Percentiles rank a stretch among this genome's conserved stretches.
phyloP scores from a whole-genome alignment of 2,329 filamentous ascomycete genomes.

The Teratosphaeriaceae sp. region DNA sequence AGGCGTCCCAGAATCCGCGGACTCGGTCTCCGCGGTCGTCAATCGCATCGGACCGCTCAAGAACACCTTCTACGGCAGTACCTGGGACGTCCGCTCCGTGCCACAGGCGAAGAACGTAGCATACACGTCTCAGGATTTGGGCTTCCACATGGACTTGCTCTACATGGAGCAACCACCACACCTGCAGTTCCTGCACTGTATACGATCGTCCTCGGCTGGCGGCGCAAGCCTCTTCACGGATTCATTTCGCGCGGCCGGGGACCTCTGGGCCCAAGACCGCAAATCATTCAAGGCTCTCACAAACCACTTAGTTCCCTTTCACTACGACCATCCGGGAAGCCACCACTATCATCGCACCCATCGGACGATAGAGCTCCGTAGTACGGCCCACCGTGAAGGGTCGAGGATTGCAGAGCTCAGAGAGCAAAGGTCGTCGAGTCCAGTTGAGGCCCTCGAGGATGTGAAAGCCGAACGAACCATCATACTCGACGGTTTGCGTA shows the following conservation, averaged over 20 bases:
- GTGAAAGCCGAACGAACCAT: neutral
- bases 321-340: constrained; percentile 43
- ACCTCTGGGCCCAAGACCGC: constrained; percentile 18
- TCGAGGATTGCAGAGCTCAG: neutral
- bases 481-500: constrained; percentile 18
- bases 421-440: too few species aligned
- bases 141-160: constrained; percentile 88
- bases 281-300: constrained; percentile 12
- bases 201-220: constrained; percentile 72
- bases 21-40: constrained; percentile 58
- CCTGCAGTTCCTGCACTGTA: constrained; percentile 82
- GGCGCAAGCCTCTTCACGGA: constrained; percentile 86
- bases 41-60: constrained; percentile 69
- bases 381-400: neutral
- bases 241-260: constrained; percentile 53
- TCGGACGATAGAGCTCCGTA: constrained; percentile 18
- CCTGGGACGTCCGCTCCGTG: constrained; percentile 82
- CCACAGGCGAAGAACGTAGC: constrained; percentile 84
- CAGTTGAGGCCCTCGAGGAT: neutral
- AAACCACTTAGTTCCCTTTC: constrained; percentile 40
- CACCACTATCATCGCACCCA: constrained; percentile 24
- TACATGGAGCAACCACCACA: constrained; percentile 76
- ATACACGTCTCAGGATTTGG: constrained; percentile 71
- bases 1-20: constrained; percentile 55
- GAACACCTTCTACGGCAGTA: constrained; percentile 84